These are phyloP conservation scores for Actinomucor elegans DNA, from an alignment of 371 early-diverging fungal genomes.

Conservation along the genomic window DNA sequence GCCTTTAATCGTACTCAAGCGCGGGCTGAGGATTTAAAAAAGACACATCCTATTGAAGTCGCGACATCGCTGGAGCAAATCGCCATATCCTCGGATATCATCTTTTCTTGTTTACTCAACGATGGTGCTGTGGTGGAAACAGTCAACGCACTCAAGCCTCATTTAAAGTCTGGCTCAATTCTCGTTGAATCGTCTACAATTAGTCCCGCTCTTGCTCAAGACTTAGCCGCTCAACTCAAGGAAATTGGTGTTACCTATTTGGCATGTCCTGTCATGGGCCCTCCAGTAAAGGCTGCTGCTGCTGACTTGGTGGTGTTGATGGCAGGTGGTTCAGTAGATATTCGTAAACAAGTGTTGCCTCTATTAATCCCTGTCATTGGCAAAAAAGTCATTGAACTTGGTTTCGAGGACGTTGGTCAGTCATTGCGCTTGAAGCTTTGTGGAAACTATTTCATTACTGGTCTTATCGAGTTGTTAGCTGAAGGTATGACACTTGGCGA, in stretches of 20 bases:
- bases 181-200: conserved; percentile 49
- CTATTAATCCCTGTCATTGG: conserved; percentile 38
- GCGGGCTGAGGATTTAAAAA: conserved; percentile 31
- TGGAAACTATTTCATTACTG: conserved; percentile 67
- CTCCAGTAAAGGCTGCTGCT: conserved; percentile 33
- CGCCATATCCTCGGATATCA: conserved; percentile 40
- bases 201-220: conserved; percentile 20
- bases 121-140: conserved; percentile 44
- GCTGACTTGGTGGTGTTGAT: conserved; percentile 31
- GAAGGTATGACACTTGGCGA: conserved; percentile 75
- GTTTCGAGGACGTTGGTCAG: conserved; percentile 37
- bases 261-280: conserved; percentile 46
- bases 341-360: conserved; percentile 16
- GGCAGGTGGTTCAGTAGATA: conserved; percentile 23
- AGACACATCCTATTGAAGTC: conserved; percentile 22
- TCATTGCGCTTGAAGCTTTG: conserved; percentile 62
- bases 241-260: conserved; percentile 21
- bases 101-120: conserved; percentile 53
- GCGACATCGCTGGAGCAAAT: conserved; percentile 27
- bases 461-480: conserved; percentile 59
- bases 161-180: conserved; percentile 27
- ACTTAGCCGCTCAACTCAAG: conserved; percentile 10
- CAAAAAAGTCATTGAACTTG: conserved; percentile 42
- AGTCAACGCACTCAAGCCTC: conserved; percentile 20
- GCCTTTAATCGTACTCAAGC: conserved; percentile 56